Evolutionary conservation across 257 asterid species (phyloP).

Genomic region (Coffea canephora): DNA sequence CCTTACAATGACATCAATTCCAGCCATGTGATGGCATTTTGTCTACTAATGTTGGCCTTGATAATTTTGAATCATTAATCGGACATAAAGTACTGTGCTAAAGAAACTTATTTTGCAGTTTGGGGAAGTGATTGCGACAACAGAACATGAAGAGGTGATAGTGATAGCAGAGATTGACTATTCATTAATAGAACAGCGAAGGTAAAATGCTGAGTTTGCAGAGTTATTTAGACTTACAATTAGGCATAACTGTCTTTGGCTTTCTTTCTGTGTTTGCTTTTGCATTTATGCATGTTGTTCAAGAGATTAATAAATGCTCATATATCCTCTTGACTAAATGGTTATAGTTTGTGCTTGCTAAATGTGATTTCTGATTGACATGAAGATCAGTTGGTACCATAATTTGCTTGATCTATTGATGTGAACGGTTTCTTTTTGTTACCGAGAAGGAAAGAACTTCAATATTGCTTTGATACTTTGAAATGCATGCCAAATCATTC

Average conservation of each 20-base stretch:
- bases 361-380: neutral
- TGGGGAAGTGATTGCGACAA: slow-evolving; percentile 92
- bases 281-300: neutral
- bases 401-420: neutral
- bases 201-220: slow-evolving; percentile 38
- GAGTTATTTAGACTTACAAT: neutral
- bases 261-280: neutral
- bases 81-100: slow-evolving; percentile 8
- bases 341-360: neutral
- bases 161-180: slow-evolving; percentile 77
- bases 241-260: neutral
- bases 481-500: neutral
- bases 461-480: neutral
- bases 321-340: no score
- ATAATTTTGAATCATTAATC: neutral
- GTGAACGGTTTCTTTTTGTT: neutral
- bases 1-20: neutral
- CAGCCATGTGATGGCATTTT: neutral
- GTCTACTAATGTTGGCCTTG: neutral
- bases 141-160: slow-evolving; percentile 76
- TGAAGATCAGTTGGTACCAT: neutral
- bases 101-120: slow-evolving; percentile 52
- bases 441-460: neutral
- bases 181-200: slow-evolving; percentile 72
- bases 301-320: neutral